Evolutionary conservation across 177 flowering plant genomes (phyloP).

Genomic region (Telopea speciosissima): DNA sequence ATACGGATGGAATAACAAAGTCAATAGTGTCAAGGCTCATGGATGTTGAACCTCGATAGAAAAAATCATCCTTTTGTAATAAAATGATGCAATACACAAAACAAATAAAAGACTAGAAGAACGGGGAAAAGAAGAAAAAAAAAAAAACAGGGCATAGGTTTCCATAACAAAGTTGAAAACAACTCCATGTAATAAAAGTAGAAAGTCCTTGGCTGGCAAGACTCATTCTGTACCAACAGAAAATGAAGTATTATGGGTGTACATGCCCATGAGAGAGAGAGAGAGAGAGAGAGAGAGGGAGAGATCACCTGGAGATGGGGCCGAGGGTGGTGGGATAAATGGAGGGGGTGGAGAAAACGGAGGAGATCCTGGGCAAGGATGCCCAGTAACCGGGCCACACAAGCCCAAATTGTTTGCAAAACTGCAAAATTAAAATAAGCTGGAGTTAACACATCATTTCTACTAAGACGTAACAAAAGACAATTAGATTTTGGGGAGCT

Average conservation of each 20-base stretch:
- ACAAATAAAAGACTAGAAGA: neutral
- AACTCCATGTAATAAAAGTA: neutral
- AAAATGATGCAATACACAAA: neutral
- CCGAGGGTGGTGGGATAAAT: conserved; percentile 33
- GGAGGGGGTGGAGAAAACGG: conserved; percentile 75
- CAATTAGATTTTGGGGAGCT: neutral
- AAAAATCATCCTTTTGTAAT: too few relatives aligned
- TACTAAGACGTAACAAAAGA: neutral
- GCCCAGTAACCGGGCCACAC: conserved; percentile 28
- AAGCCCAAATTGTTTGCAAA: conserved; percentile 43
- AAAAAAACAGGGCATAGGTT: neutral
- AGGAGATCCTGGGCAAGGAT: conserved; percentile 35
- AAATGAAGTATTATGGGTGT: neutral
- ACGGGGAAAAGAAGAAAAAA: neutral
- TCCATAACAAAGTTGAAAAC: neutral
- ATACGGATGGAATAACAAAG: neutral
- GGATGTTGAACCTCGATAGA: neutral
- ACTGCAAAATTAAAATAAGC: conserved; percentile 35
- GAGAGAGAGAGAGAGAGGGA: neutral
- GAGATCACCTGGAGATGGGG: conserved; percentile 31
- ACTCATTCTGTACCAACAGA: neutral
- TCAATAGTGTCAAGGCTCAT: neutral
- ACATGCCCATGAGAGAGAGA: neutral
- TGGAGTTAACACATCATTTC: conserved; percentile 13
- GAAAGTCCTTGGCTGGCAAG: neutral